Base-by-base conservation (phyloP, 2,329 filamentous ascomycete genomes). In the Eutypella sp. region DNA sequence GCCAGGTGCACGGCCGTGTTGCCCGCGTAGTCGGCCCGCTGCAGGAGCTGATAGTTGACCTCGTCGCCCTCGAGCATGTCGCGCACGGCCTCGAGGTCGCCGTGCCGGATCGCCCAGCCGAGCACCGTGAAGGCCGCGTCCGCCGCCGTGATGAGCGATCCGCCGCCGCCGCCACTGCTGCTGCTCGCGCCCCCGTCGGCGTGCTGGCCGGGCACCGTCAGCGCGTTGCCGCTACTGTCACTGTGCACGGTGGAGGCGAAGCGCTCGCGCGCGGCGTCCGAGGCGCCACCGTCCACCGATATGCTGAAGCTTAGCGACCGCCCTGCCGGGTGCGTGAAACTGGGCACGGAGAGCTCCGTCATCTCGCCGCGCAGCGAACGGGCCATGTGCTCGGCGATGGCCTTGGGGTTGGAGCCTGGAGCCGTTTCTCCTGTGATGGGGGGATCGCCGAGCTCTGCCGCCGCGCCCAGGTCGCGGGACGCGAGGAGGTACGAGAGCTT, bases 401-500 rank as follows among this genome's bases (percentile, higher is more conserved):
- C 29, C 29, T 15, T 33, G 29, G 29, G 29, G 29, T 15, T 33
- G 5, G 29, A 15, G n/a, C n/a, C n/a, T n/a, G n/a, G n/a, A n/a
- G n/a, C n/a, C n/a, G n/a, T n/a, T n/a, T n/a, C n/a, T n/a, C n/a
- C n/a, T n/a, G n/a, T n/a, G n/a, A n/a, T n/a, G n/a, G n/a, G n/a
- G n/a, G n/a, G n/a, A n/a, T n/a, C n/a, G n/a, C n/a, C n/a, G n/a
- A n/a, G n/a, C 19, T 88, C 83, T 44, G 76, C 71, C 7, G 79
- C 74, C 0, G 78, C 75, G n/a, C 86, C 72, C 25, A 73, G 75
- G 1, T 85, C 82, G 4, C 77, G 64, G 19, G 36, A 19, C 4
- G 87, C 86, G 16, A 96, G 77, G 3, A 96, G 78, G 64, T 95
- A 95, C 2, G 89, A 88, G 23, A 96, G 76, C 67, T 96, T 96